phyloP scores from a whole-genome alignment of 2,329 filamentous ascomycete species.

The Paraphaeosphaeria sporulosa region DNA sequence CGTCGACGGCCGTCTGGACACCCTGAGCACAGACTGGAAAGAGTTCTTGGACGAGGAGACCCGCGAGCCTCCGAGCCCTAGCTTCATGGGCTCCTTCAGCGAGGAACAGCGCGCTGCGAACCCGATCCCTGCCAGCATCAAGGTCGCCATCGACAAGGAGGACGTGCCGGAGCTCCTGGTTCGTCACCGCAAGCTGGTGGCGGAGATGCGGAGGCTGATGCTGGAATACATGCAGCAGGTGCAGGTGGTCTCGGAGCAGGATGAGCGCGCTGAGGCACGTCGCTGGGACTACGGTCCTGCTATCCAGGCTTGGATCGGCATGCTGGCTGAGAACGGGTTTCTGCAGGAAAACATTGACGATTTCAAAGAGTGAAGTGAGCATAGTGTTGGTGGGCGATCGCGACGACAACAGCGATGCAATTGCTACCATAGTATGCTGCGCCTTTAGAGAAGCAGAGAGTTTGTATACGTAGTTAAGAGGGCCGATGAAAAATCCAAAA shows the following conservation, averaged over 20 bases:
- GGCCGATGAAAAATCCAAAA: background rate
- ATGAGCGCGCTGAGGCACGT: conserved; percentile 61
- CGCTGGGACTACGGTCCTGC: conserved; percentile 74
- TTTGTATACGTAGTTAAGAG: background rate
- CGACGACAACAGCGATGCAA: background rate
- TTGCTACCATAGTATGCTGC: background rate
- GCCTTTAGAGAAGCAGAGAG: background rate
- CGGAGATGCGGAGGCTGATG: conserved; percentile 40
- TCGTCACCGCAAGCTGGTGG: conserved; percentile 24
- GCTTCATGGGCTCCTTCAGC: conserved; percentile 26
- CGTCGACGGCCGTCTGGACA: conserved; percentile 51
- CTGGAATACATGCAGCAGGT: conserved; percentile 51
- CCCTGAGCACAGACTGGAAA: conserved; percentile 54
- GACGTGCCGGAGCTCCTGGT: conserved; percentile 28
- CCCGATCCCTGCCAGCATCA: conserved; percentile 22
- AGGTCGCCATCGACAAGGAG: conserved; percentile 28
- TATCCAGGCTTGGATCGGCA: conserved; percentile 73
- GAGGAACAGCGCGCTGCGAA: conserved; percentile 24
- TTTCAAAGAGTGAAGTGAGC: background rate
- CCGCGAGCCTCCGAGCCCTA: conserved; percentile 18
- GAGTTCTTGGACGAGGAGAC: conserved; percentile 42
- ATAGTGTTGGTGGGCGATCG: background rate
- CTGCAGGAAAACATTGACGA: conserved; percentile 51
- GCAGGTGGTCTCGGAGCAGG: conserved; percentile 60
- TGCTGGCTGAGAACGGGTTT: conserved; percentile 71